A percentile compares a stretch with the other conserved stretches of the same genome.
phyloP scores from a whole-genome alignment of 2,329 filamentous ascomycete species.

The Clonostachys sp. region DNA sequence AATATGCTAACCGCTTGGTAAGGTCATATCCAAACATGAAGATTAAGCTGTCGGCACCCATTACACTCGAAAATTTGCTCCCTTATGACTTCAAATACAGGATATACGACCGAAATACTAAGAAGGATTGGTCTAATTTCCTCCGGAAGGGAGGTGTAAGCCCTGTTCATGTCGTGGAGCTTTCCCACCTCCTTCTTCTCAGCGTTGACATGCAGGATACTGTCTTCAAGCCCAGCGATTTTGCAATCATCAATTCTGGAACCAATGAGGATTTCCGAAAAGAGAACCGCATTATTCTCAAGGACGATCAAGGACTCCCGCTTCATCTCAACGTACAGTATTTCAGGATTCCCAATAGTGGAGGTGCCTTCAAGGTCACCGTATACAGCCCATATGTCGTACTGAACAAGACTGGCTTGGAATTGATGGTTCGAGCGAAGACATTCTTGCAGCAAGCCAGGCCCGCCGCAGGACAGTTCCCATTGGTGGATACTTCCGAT shows the following conservation, averaged over 20 bases:
- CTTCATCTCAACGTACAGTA: slow-evolving; percentile 87
- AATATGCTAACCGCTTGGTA: slow-evolving; percentile 4
- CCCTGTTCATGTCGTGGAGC: slow-evolving; percentile 92
- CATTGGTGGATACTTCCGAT: slow-evolving; percentile 43
- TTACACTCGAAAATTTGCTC: slow-evolving; percentile 90
- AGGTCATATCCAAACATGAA: slow-evolving; percentile 92
- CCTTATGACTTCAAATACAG: slow-evolving; percentile 99
- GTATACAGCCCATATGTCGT: slow-evolving; percentile 94
- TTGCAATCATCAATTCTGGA: slow-evolving; percentile 92
- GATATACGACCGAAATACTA: slow-evolving; percentile 97
- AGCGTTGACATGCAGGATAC: slow-evolving; percentile 98
- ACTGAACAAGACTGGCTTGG: slow-evolving; percentile 89
- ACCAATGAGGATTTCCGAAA: slow-evolving; percentile 82
- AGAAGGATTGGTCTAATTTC: slow-evolving; percentile 99
- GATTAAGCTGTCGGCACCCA: slow-evolving; percentile 83
- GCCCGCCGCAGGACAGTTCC: slow-evolving; percentile 76
- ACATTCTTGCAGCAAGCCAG: slow-evolving; percentile 80
- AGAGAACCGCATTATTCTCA: slow-evolving; percentile 74
- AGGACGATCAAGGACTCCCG: slow-evolving; percentile 76
- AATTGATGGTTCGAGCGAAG: slow-evolving; percentile 84
- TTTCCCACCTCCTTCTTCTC: slow-evolving; percentile 87
- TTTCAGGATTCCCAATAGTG: slow-evolving; percentile 82
- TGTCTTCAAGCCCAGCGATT: slow-evolving; percentile 90
- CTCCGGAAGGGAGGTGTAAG: slow-evolving; percentile 93
- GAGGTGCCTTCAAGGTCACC: slow-evolving; percentile 92